A percentile compares a stretch with the other conserved stretches of the same genome.
Conservation (phyloP, 2,329 filamentous ascomycete genomes). For the Hypoxylon sp. region DNA sequence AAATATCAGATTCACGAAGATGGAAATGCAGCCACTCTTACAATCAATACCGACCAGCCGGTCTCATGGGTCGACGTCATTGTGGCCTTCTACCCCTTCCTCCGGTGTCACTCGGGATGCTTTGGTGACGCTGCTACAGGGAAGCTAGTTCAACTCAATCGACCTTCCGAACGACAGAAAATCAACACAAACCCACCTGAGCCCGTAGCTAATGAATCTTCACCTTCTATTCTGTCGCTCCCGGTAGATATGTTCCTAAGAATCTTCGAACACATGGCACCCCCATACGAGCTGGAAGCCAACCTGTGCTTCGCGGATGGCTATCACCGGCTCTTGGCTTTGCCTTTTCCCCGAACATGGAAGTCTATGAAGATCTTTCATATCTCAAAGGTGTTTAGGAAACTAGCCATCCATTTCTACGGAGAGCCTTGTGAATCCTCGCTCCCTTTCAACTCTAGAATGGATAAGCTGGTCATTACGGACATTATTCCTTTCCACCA, state of each 20-base stretch:
- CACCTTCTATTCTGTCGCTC: not conserved
- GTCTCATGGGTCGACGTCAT: not conserved
- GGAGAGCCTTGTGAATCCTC: not conserved
- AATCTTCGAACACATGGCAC: not conserved
- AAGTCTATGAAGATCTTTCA: slow-evolving; percentile 7
- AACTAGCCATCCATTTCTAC: not conserved
- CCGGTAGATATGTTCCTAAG: not conserved
- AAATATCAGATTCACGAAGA: not conserved
- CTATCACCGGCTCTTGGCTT: not conserved
- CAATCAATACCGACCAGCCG: not conserved
- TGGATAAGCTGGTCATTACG: slow-evolving; percentile 1
- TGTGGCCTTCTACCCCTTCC: not conserved
- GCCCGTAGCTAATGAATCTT: too few species aligned
- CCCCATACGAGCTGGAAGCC: not conserved
- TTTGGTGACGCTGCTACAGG: not conserved
- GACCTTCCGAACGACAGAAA: not conserved
- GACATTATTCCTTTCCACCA: not conserved
- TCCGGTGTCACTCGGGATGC: not conserved
- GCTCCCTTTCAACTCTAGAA: slow-evolving; percentile 1
- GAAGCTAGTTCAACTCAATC: not conserved
- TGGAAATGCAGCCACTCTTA: not conserved
- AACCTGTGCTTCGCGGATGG: not conserved
- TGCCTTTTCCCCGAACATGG: not conserved
- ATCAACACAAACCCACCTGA: too few species aligned
- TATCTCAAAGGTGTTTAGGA: slow-evolving; percentile 3